Evolutionary conservation across 179 eudicot species (phyloP), one percentile per base, ranked within the genome.

Genomic region (Silene coronaria): DNA sequence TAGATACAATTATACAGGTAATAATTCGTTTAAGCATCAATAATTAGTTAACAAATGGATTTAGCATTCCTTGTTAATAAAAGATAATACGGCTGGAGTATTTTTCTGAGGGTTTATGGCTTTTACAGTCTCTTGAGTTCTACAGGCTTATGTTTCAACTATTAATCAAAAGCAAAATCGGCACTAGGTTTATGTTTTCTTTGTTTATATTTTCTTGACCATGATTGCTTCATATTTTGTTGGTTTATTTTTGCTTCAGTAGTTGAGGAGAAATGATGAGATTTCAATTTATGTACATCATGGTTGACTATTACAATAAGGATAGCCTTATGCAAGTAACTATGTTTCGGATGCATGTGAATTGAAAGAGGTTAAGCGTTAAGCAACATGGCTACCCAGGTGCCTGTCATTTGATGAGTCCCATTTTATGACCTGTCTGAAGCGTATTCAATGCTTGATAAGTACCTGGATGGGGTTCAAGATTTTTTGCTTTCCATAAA

Each of bases 1-100:
- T 88, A 65, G 98, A 94, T 87, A 83, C 96, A 69, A 89, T 94
- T 71, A 71, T 88, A 72, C 89, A 90, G 96, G 98, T 91, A 85
- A 81, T 53, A 48, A 22, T 48, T 48, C 76, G 66, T 51, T 75
- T 73, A 51, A 63, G 67, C 28, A 67, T 48, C 59, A 27, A 21
- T 46, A 62, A 14, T 53, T n/a, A 51, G 75, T 36, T 65, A 48
- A 36, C 51, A 51, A 9, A 46, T 26, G 34, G 22, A 22, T 59
- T 23, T 42, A 65, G 26, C 67, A 22, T 6, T 38, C 59, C 53
- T 46, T 63, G 57, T 30, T 75, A n/a, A 32, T 26, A 28, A 38
- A 58, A 12, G 22, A 46, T 36, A 19, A 19, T 23, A 53, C 21
- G 22, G 32, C 48, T 42, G 48, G 48, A 11, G 14, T 42, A 11